Evolutionary conservation across 75 land plant species (phyloP).

Genomic region (Pseudotsuga menziesii): DNA sequence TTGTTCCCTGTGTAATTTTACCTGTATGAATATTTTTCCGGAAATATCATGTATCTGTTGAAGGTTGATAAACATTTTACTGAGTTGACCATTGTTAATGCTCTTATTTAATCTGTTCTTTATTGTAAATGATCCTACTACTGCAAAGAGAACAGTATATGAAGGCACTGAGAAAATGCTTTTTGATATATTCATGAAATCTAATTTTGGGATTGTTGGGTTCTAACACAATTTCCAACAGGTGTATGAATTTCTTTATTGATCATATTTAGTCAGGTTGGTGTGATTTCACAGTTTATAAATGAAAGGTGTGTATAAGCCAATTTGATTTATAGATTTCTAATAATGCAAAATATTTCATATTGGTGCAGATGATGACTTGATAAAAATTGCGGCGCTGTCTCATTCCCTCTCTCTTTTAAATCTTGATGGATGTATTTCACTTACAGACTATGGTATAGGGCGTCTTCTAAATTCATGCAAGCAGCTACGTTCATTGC

Average conservation of each 20-base stretch:
- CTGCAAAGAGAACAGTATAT: neutral
- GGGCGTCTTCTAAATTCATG: slow-evolving; percentile 25
- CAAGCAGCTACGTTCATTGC: slow-evolving; percentile 22
- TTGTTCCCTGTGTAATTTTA: neutral
- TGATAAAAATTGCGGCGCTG: slow-evolving; percentile 17
- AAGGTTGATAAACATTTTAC: neutral
- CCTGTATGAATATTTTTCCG: neutral
- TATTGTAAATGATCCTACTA: neutral
- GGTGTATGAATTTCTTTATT: neutral
- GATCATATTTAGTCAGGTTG: neutral
- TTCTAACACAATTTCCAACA: neutral
- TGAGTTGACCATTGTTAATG: too few relatives aligned
- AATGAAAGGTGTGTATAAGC: neutral
- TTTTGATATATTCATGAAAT: neutral
- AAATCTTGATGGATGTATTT: slow-evolving; percentile 38
- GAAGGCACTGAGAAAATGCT: neutral
- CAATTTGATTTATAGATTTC: neutral
- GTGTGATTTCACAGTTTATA: neutral
- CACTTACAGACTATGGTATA: slow-evolving; percentile 38
- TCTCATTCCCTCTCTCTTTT: slow-evolving; percentile 25
- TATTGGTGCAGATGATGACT: slow-evolving; percentile 36
- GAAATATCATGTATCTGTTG: neutral
- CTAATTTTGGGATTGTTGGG: neutral
- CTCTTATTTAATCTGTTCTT: neutral
- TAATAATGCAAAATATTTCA: neutral